Percentiles rank a stretch among this genome's conserved stretches.
phyloP scores from a whole-genome alignment of 1,139 yeast species.

The Geotrichum klebahnii region DNA sequence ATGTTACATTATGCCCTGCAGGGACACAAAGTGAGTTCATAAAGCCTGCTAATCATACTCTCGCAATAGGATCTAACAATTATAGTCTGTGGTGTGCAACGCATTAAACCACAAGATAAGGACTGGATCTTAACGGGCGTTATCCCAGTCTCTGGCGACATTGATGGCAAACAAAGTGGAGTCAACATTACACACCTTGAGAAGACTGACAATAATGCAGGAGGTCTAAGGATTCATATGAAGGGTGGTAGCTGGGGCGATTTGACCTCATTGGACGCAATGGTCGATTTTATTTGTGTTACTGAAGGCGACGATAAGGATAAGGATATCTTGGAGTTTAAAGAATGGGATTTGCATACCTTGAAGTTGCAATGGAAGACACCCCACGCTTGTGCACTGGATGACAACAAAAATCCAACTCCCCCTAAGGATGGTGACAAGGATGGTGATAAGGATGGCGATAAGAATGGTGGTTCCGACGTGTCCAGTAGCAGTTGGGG shows the following conservation, averaged over 20 bases:
- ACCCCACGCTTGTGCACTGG: constrained; percentile 44
- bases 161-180: constrained; percentile 33
- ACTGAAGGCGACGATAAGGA: constrained; percentile 37
- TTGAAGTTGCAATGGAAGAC: constrained; percentile 40
- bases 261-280: constrained; percentile 48
- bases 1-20: constrained; percentile 51
- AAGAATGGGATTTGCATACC: constrained; percentile 39
- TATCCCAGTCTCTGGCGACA: constrained; percentile 46
- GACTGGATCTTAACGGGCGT: constrained; percentile 51
- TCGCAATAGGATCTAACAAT: constrained; percentile 30
- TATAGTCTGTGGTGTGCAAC: constrained; percentile 43
- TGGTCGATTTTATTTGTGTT: constrained; percentile 52
- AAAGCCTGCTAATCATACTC: neutral
- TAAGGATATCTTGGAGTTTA: constrained; percentile 32
- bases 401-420: neutral
- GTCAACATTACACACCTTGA: constrained; percentile 22
- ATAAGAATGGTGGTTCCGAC: constrained; percentile 34
- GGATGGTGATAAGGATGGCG: too few relatives aligned
- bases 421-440: constrained; percentile 14
- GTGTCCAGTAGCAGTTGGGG: constrained; percentile 30
- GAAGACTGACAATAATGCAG: constrained; percentile 31
- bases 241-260: constrained; percentile 71
- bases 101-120: constrained; percentile 46
- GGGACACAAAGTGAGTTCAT: constrained; percentile 50
- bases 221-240: constrained; percentile 48